Conservation (phyloP, 225 moss, liverwort and hornwort genomes). For the Thuidium tamariscinum region DNA sequence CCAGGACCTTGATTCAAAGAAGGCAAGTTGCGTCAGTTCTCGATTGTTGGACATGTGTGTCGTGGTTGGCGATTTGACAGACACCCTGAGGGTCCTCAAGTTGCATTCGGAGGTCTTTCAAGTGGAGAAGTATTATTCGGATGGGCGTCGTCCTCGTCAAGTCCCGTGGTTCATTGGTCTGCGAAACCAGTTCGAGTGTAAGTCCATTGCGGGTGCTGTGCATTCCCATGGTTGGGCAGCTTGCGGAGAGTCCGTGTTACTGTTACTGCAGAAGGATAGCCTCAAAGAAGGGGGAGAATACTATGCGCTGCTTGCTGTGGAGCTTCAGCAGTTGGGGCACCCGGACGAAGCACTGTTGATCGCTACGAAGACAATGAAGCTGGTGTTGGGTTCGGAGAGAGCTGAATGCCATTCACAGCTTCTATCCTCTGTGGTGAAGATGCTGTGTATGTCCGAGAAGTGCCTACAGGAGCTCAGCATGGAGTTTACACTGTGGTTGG, state of each 20-base stretch:
- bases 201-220: not conserved
- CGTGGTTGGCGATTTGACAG: not conserved
- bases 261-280: not conserved
- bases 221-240: constrained; percentile 1
- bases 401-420: not conserved
- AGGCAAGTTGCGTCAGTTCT: not conserved
- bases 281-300: not conserved
- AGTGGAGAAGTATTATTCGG: not conserved
- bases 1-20: not conserved
- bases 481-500: not conserved
- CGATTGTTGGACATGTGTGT: not conserved
- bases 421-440: not conserved
- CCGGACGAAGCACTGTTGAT: not conserved
- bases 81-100: not conserved
- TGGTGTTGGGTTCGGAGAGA: not conserved
- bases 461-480: not conserved
- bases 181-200: not conserved
- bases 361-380: not conserved
- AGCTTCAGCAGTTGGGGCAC: not conserved
- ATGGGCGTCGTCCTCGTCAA: not conserved
- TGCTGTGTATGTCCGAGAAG: not conserved
- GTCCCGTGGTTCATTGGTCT: not conserved
- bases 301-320: not conserved
- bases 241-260: not conserved
- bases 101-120: not conserved